phyloP scores from a whole-genome alignment of 2,329 filamentous ascomycete genomes.

The Exserohilum turcica region DNA sequence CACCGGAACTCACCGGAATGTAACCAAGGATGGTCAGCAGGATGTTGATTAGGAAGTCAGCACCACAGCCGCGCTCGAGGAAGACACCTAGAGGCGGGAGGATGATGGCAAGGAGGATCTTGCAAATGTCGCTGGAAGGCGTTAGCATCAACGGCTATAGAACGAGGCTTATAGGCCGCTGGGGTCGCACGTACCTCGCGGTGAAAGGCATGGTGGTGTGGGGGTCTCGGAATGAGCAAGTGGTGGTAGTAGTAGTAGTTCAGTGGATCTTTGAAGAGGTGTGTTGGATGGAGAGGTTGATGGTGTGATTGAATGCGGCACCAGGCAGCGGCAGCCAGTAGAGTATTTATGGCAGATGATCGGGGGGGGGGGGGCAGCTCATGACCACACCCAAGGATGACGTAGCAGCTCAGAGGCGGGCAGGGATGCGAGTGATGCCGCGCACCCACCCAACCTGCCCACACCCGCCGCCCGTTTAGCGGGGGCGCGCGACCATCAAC shows the following conservation, averaged over 20 bases:
- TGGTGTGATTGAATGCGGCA: slow-evolving; percentile 10
- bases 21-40: slow-evolving; percentile 67
- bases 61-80: slow-evolving; percentile 88
- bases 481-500: slow-evolving; percentile 18
- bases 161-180: neutral
- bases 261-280: neutral
- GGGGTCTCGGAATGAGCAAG: slow-evolving; percentile 11
- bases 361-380: slow-evolving; percentile 23
- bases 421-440: slow-evolving; percentile 9
- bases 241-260: neutral
- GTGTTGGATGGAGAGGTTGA: slow-evolving; percentile 3
- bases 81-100: slow-evolving; percentile 91
- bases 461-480: no score
- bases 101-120: slow-evolving; percentile 86
- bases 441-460: no score
- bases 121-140: slow-evolving; percentile 67
- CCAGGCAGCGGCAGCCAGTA: slow-evolving; percentile 14
- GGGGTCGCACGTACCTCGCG: slow-evolving; percentile 54
- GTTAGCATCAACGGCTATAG: slow-evolving; percentile 20
- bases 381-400: slow-evolving; percentile 23
- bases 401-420: slow-evolving; percentile 14
- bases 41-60: slow-evolving; percentile 91
- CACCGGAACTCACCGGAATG: slow-evolving; percentile 63
- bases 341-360: slow-evolving; percentile 35
- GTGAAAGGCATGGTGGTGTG: slow-evolving; percentile 64